phyloP scores from a whole-genome alignment of 2,329 filamentous ascomycete genomes.

The Clonostachys rosea region DNA sequence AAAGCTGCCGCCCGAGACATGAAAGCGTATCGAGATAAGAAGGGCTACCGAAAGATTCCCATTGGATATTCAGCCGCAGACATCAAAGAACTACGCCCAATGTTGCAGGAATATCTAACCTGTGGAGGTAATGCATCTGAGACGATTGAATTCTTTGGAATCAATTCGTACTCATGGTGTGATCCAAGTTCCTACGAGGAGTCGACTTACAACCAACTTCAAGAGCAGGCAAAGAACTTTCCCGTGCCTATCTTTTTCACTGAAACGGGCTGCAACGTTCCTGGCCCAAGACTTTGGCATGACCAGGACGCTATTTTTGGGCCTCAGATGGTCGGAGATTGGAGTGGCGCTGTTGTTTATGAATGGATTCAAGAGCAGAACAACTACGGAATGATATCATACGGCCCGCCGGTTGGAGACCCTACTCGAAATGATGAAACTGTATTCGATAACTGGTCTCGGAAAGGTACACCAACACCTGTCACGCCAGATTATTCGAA shows the following conservation, averaged over 20 bases:
- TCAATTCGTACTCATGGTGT: constrained; percentile 86
- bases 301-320: constrained; percentile 78
- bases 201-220: constrained; percentile 67
- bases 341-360: constrained; percentile 79
- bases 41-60: constrained; percentile 76
- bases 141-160: constrained; percentile 74
- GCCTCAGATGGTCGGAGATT: constrained; percentile 62
- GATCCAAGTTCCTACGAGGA: constrained; percentile 50
- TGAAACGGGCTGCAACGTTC: constrained; percentile 77
- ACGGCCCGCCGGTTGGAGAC: constrained; percentile 56
- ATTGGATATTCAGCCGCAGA: constrained; percentile 86
- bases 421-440: constrained; percentile 46
- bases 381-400: constrained; percentile 75
- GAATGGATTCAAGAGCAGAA: constrained; percentile 88
- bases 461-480: constrained; percentile 69
- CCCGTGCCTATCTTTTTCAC: constrained; percentile 87
- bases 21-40: constrained; percentile 72
- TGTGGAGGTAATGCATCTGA: constrained; percentile 68
- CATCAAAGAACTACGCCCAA: constrained; percentile 63
- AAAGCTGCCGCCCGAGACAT: constrained; percentile 78
- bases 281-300: constrained; percentile 56
- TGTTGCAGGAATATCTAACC: constrained; percentile 68
- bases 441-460: constrained; percentile 61
- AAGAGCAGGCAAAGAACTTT: constrained; percentile 63
- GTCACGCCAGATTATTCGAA: constrained; percentile 74